These are phyloP conservation scores for Termitomyces sp. DNA, from an alignment of 768 basidiomycete genomes.

Conservation along the genomic window DNA sequence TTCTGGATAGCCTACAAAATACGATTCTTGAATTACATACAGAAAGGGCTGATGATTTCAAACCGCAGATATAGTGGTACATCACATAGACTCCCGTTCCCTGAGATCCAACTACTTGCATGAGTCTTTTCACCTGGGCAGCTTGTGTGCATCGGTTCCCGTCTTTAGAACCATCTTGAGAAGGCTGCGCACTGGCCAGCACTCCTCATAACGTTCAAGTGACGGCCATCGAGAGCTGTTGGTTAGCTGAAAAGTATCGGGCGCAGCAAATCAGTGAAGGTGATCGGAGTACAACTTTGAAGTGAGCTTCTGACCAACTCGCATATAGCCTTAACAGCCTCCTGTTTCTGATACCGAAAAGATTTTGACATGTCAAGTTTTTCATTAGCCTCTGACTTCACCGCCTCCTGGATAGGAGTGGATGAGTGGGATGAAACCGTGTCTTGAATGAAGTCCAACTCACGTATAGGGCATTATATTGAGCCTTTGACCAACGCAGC, in stretches of 20 bases:
- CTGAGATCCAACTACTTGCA: too few species aligned
- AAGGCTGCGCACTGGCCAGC: background rate
- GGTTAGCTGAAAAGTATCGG: background rate
- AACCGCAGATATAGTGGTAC: too few species aligned
- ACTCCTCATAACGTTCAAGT: background rate
- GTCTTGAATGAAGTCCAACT: too few species aligned
- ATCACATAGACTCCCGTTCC: too few species aligned
- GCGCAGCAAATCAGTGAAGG: background rate
- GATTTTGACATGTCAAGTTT: background rate
- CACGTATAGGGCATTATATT: background rate
- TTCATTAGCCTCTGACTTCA: background rate
- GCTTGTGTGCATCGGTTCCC: background rate
- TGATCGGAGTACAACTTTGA: background rate
- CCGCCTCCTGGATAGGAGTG: background rate
- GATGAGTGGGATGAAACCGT: background rate
- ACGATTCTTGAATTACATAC: too few species aligned
- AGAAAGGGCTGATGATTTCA: too few species aligned
- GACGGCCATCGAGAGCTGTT: background rate
- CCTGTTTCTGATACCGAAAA: background rate
- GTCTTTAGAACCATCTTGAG: background rate
- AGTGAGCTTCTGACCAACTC: background rate
- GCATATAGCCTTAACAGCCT: background rate
- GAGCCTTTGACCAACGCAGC: background rate
- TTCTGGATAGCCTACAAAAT: slow-evolving; percentile 54
- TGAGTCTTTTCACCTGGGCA: too few species aligned